A percentile compares a stretch with the other conserved stretches of the same genome.
These are phyloP conservation scores for Colletotrichum scovillei DNA, from an alignment of 2,329 filamentous ascomycete genomes.

Conservation along the genomic window DNA sequence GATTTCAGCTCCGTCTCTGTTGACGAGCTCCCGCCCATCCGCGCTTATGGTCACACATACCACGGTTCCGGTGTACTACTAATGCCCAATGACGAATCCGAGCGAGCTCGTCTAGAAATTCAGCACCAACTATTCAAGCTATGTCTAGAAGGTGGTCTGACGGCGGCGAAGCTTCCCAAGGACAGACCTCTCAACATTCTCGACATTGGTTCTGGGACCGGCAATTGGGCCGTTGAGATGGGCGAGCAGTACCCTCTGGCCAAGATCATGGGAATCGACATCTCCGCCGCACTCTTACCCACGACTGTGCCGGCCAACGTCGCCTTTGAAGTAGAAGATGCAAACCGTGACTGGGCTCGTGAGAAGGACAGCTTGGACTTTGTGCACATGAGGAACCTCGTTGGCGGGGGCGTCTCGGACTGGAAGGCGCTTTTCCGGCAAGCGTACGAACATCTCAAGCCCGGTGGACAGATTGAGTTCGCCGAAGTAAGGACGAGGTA, in stretches of 20 bases:
- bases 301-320: slow-evolving; percentile 67
- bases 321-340: slow-evolving; percentile 68
- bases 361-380: slow-evolving; percentile 49
- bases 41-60: slow-evolving; percentile 49
- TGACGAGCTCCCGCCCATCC: slow-evolving; percentile 45
- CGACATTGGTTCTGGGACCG: slow-evolving; percentile 56
- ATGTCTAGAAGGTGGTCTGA: slow-evolving; percentile 46
- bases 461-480: slow-evolving; percentile 58
- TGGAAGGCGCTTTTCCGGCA: slow-evolving; percentile 50
- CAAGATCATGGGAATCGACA: slow-evolving; percentile 53
- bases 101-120: slow-evolving; percentile 44
- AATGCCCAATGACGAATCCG: slow-evolving; percentile 48
- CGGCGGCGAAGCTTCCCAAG: slow-evolving; percentile 44
- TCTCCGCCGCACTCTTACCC: slow-evolving; percentile 53
- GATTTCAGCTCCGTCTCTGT: slow-evolving; percentile 47
- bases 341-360: slow-evolving; percentile 58
- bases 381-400: slow-evolving; percentile 55
- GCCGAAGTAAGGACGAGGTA: slow-evolving; percentile 53
- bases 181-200: slow-evolving; percentile 45
- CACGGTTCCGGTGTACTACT: slow-evolving; percentile 48
- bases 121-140: slow-evolving; percentile 50
- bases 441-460: slow-evolving; percentile 53
- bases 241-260: slow-evolving; percentile 52
- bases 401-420: slow-evolving; percentile 57
- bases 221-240: slow-evolving; percentile 57